A percentile compares a stretch with the other conserved stretches of the same genome.
Conservation (phyloP, 2,329 filamentous ascomycete species). For the Scorias spongiosa region DNA sequence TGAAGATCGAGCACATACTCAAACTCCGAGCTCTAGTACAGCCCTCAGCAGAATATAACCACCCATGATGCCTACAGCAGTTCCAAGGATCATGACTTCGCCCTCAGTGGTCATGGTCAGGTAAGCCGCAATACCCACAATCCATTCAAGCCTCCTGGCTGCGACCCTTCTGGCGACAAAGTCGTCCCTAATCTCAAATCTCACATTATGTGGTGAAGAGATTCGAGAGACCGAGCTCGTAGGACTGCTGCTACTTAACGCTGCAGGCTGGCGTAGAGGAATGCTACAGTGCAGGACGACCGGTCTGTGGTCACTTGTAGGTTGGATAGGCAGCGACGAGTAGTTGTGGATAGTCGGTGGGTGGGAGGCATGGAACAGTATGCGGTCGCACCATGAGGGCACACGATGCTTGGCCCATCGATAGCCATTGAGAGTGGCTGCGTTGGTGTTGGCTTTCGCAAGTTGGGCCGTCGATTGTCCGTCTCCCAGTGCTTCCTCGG, state of each 20-base stretch:
- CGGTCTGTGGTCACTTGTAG: conserved; percentile 76
- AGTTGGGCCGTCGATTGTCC: conserved; percentile 5
- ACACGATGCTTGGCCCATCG: conserved; percentile 67
- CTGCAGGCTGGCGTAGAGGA: conserved; percentile 28
- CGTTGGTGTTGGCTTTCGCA: background rate
- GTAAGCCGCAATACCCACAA: conserved; percentile 44
- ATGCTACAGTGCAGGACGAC: conserved; percentile 60
- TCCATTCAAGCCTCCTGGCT: conserved; percentile 43
- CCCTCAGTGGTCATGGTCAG: conserved; percentile 34
- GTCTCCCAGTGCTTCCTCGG: conserved; percentile 19
- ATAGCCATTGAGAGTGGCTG: background rate
- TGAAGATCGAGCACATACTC: background rate
- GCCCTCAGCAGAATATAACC: conserved; percentile 14
- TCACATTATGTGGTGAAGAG: conserved; percentile 6
- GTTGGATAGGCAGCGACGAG: conserved; percentile 58
- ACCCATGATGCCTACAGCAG: conserved; percentile 16
- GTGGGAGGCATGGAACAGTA: conserved; percentile 48
- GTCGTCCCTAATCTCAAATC: conserved; percentile 40
- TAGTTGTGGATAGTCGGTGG: conserved; percentile 49
- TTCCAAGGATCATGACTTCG: conserved; percentile 21
- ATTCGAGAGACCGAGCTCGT: background rate
- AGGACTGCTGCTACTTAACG: conserved; percentile 9
- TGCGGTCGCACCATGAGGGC: conserved; percentile 86
- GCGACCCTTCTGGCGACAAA: conserved; percentile 40
- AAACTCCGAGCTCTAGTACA: conserved; percentile 3